phyloP scores from a whole-genome alignment of 78 protist species.

The Dictyostelium capitatum region DNA sequence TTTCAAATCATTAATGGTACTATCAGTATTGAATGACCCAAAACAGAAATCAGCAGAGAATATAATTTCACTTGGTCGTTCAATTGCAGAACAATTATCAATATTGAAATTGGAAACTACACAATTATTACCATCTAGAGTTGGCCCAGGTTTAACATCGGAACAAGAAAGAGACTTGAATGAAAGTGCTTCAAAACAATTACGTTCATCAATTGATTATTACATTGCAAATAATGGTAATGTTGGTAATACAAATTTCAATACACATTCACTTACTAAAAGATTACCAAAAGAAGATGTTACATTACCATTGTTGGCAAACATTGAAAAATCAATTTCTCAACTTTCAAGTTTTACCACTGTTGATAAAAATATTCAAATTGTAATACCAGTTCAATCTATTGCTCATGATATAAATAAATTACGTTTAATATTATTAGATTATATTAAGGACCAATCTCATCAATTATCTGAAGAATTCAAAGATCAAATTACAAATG shows the following conservation, averaged over 20 bases:
- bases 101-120: background rate
- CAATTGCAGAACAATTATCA: conserved; percentile 60
- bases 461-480: conserved; percentile 35
- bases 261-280: background rate
- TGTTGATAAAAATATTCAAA: conserved; percentile 30
- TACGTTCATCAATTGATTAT: conserved; percentile 27
- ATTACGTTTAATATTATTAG: background rate
- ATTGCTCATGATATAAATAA: conserved; percentile 50
- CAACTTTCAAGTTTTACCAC: background rate
- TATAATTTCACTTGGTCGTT: conserved; percentile 31
- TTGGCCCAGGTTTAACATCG: background rate
- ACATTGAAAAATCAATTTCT: conserved; percentile 44
- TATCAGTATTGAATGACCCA: background rate
- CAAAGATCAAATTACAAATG: conserved; percentile 43
- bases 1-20: conserved; percentile 60
- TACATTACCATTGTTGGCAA: conserved; percentile 28
- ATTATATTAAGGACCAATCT: background rate
- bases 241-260: background rate
- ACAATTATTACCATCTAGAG: conserved; percentile 23
- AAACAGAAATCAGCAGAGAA: conserved; percentile 28
- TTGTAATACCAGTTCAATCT: conserved; percentile 54
- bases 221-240: background rate
- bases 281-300: conserved; percentile 29
- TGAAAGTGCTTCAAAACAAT: conserved; percentile 50
- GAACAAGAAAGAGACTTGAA: conserved; percentile 18